A percentile compares a stretch with the other conserved stretches of the same genome.
phyloP scores from a whole-genome alignment of 768 basidiomycete species.

The Flagelloscypha sp. region DNA sequence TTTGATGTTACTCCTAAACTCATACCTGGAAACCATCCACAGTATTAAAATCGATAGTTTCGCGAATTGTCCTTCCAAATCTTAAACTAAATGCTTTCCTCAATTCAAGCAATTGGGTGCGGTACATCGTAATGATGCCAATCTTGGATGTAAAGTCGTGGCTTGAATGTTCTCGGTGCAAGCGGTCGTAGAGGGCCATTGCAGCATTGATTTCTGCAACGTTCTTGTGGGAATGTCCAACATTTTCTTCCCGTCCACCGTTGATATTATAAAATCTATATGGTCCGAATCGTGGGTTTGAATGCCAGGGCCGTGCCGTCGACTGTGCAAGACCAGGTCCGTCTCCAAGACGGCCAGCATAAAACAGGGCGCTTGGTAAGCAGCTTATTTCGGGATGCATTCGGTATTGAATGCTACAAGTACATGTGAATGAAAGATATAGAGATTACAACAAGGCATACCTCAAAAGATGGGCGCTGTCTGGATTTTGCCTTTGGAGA shows the following conservation, averaged over 20 bases:
- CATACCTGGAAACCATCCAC: conserved; percentile 99
- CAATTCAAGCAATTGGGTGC: conserved; percentile 77
- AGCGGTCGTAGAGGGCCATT: conserved; percentile 63
- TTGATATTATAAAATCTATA: conserved; percentile 87
- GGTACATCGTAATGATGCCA: conserved; percentile 89
- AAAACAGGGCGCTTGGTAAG: conserved; percentile 86
- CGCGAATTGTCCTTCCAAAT: conserved; percentile 65
- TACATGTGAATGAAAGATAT: conserved; percentile 1
- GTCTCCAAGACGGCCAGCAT: conserved; percentile 68
- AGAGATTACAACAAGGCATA: conserved; percentile 20
- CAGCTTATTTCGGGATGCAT: conserved; percentile 97
- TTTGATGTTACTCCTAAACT: too few relatives aligned
- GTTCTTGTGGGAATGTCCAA: conserved; percentile 72
- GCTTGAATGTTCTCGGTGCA: conserved; percentile 53
- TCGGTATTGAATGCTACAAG: conserved; percentile 88
- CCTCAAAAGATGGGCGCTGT: conserved; percentile 91
- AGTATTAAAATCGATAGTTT: conserved; percentile 86
- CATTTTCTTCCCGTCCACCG: conserved; percentile 57
- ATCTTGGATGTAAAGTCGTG: conserved; percentile 48
- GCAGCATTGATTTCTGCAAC: conserved; percentile 65
- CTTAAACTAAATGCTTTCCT: conserved; percentile 56
- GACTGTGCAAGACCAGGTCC: conserved; percentile 84
- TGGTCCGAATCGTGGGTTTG: conserved; percentile 63
- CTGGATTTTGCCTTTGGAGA: conserved; percentile 67
- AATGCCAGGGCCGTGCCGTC: conserved; percentile 84